Conservation (phyloP, 1,284 basidiomycete genomes). For the Chalciporus sp. region DNA sequence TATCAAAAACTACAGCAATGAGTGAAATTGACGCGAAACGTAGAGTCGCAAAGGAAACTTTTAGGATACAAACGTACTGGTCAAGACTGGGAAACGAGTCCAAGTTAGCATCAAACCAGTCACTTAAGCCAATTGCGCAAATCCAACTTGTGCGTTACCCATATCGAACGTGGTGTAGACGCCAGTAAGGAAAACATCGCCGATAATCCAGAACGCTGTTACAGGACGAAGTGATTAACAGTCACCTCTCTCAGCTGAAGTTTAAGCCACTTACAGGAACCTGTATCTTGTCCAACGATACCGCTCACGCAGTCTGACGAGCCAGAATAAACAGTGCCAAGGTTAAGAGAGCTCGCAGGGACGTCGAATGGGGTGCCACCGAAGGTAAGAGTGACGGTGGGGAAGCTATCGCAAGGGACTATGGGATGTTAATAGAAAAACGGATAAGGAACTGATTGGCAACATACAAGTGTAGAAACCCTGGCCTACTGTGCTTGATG, state of each 20-base stretch:
- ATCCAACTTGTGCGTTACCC: constrained; percentile 13
- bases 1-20: no score
- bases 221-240: background rate
- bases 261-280: constrained; percentile 2
- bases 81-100: no score
- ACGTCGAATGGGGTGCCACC: constrained; percentile 42
- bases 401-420: constrained; percentile 43
- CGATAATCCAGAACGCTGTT: constrained; percentile 18
- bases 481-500: background rate
- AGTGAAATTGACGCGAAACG: no score
- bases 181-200: constrained; percentile 18
- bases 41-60: no score
- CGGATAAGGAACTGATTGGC: no score
- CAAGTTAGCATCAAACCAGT: background rate
- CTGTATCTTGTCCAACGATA: background rate
- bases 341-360: constrained; percentile 24
- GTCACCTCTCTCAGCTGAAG: background rate
- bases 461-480: constrained; percentile 5
- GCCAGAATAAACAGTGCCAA: constrained; percentile 6
- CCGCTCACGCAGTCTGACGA: constrained; percentile 18
- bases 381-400: constrained; percentile 43
- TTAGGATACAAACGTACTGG: no score
- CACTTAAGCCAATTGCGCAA: constrained; percentile 17
- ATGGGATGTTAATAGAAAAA: no score
- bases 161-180: constrained; percentile 23